These are phyloP conservation scores for Ophiocordyceps australis DNA, from an alignment of 2,329 filamentous ascomycete species.

Conservation along the genomic window DNA sequence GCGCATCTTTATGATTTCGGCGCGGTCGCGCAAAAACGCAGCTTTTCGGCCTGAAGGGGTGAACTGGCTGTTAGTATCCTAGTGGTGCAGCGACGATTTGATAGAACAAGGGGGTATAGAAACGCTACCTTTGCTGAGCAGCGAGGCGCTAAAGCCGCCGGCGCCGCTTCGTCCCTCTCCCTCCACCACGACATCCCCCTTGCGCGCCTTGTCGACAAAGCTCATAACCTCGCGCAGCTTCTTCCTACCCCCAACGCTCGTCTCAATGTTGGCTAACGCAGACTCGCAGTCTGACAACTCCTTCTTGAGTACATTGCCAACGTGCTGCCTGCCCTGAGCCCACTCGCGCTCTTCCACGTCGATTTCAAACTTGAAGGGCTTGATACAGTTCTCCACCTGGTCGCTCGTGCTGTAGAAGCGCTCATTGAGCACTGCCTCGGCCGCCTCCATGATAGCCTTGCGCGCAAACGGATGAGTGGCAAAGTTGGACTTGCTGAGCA, in stretches of 20 bases:
- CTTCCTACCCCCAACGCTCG: constrained; percentile 57
- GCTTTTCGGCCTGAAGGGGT: constrained; percentile 76
- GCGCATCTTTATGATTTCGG: constrained; percentile 80
- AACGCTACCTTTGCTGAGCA: constrained; percentile 60
- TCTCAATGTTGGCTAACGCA: constrained; percentile 60
- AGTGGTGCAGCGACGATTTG: too few relatives aligned
- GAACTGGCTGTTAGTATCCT: too few relatives aligned
- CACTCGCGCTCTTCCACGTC: constrained; percentile 87
- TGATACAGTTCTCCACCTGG: constrained; percentile 97
- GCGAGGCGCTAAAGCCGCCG: constrained; percentile 78
- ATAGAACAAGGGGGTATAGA: too few relatives aligned
- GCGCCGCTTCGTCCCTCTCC: constrained; percentile 71
- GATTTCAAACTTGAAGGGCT: constrained; percentile 96
- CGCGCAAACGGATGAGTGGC: constrained; percentile 79
- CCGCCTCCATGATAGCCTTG: constrained; percentile 82
- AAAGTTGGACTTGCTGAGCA: constrained; percentile 72
- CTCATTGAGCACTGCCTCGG: constrained; percentile 78
- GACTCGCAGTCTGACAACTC: constrained; percentile 73
- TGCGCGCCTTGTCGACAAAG: constrained; percentile 81
- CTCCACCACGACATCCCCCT: constrained; percentile 69
- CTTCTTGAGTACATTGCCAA: constrained; percentile 62
- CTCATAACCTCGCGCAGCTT: constrained; percentile 79
- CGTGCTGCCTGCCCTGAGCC: constrained; percentile 69
- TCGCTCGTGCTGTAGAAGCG: constrained; percentile 94
- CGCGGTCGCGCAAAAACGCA: constrained; percentile 80